These are phyloP conservation scores for Aureobasidium sp. DNA, from an alignment of 2,329 filamentous ascomycete genomes.

Conservation along the genomic window DNA sequence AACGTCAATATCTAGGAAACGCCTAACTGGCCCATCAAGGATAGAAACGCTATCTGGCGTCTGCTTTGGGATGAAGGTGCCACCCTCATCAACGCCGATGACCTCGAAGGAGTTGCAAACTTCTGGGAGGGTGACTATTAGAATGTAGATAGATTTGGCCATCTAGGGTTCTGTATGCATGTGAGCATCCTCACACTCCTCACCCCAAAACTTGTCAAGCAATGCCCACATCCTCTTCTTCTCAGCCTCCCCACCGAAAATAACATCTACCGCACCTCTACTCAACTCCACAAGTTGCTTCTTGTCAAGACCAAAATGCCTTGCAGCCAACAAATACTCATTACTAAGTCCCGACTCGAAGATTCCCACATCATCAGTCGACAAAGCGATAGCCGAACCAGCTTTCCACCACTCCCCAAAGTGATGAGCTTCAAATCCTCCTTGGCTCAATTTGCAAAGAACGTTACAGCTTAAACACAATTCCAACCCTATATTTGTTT, in stretches of 20 bases:
- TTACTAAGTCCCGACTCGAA: slow-evolving; percentile 69
- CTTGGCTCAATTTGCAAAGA: slow-evolving; percentile 60
- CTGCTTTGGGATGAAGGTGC: slow-evolving; percentile 48
- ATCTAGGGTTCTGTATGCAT: no score
- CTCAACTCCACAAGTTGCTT: slow-evolving; percentile 46
- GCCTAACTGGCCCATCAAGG: slow-evolving; percentile 50
- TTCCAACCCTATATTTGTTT: no score
- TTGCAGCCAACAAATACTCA: slow-evolving; percentile 64
- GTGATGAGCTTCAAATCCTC: slow-evolving; percentile 60
- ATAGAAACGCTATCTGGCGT: slow-evolving; percentile 50
- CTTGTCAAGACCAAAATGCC: slow-evolving; percentile 54
- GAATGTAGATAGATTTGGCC: background rate
- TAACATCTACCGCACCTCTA: slow-evolving; percentile 52
- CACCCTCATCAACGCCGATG: slow-evolving; percentile 55
- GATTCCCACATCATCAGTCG: slow-evolving; percentile 77
- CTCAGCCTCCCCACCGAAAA: slow-evolving; percentile 58
- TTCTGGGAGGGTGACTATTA: background rate
- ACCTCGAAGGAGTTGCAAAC: slow-evolving; percentile 38
- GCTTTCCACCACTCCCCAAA: slow-evolving; percentile 63
- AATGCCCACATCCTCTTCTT: slow-evolving; percentile 41
- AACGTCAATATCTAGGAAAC: no score
- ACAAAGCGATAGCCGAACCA: slow-evolving; percentile 53
- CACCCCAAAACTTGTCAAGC: slow-evolving; percentile 14
- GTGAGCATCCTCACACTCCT: background rate
- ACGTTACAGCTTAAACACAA: slow-evolving; percentile 77